Percentiles rank a stretch among this genome's conserved stretches.
These are phyloP conservation scores for Euphrasia confusa DNA, from an alignment of 257 asterid genomes.

Conservation along the genomic window DNA sequence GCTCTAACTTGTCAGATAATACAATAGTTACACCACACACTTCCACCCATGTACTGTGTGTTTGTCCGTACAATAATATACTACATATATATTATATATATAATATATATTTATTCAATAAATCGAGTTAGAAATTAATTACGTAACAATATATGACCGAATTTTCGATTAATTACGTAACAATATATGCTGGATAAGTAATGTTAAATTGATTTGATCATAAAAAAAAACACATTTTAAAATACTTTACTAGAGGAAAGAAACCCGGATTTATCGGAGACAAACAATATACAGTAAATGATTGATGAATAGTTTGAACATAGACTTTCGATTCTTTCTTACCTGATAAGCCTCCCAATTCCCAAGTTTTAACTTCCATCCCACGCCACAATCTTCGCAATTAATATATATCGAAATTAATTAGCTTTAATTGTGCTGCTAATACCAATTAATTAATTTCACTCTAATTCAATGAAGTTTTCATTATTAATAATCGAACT, in stretches of 20 bases:
- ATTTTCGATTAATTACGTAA: too few relatives aligned
- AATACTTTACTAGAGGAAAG: not conserved
- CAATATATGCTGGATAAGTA: constrained; percentile 13
- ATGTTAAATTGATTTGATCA: too few relatives aligned
- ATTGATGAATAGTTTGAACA: constrained; percentile 22
- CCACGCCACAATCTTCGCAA: not conserved
- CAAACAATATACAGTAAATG: not conserved
- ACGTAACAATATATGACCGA: too few relatives aligned
- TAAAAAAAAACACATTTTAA: not conserved
- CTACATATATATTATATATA: too few relatives aligned
- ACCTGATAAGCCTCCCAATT: not conserved
- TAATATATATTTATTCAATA: too few relatives aligned
- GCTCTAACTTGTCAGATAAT: constrained; percentile 32
- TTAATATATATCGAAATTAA: not conserved
- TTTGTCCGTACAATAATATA: too few relatives aligned
- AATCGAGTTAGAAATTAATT: too few relatives aligned
- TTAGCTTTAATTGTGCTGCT: too few relatives aligned
- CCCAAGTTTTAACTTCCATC: constrained; percentile 12
- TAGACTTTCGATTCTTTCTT: constrained; percentile 5
- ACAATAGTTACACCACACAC: constrained; percentile 26
- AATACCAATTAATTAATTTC: too few relatives aligned
- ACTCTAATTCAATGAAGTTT: not conserved
- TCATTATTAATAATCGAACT: too few relatives aligned
- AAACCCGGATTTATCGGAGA: constrained; percentile 23
- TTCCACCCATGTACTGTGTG: constrained; percentile 24